These are phyloP conservation scores for Penicillium sp. DNA, from an alignment of 2,329 filamentous ascomycete species.

Conservation along the genomic window DNA sequence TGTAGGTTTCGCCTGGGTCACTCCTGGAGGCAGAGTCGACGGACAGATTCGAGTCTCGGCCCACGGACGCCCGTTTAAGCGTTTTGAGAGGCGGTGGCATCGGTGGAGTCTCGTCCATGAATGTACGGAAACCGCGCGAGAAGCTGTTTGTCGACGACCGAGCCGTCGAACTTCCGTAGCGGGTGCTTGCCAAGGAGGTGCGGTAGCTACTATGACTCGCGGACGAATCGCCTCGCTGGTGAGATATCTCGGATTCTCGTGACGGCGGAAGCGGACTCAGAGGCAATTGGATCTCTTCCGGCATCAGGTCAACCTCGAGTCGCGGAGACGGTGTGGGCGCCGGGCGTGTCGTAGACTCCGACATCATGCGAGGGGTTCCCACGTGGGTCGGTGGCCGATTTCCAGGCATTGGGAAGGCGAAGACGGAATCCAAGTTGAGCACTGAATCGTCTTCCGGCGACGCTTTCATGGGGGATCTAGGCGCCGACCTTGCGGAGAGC, in stretches of 20 bases:
- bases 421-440: conserved; percentile 51
- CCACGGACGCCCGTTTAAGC: conserved; percentile 18
- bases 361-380: conserved; percentile 22
- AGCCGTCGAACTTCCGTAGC: conserved; percentile 37
- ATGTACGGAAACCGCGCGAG: conserved; percentile 27
- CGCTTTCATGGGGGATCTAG: conserved; percentile 43
- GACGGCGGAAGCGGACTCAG: conserved; percentile 20
- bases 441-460: conserved; percentile 45
- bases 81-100: conserved; percentile 29
- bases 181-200: conserved; percentile 41
- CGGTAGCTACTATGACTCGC: conserved; percentile 42
- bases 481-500: conserved; percentile 52
- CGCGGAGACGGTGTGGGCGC: conserved; percentile 20
- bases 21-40: conserved; percentile 21
- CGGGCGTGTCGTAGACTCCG: conserved; percentile 20
- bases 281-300: conserved; percentile 22
- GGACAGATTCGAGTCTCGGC: conserved; percentile 26
- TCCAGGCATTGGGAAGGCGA: conserved; percentile 52
- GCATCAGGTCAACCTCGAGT: conserved; percentile 9
- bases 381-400: conserved; percentile 25
- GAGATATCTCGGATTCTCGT: conserved; percentile 9
- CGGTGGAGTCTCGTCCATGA: conserved; percentile 34
- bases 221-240: conserved; percentile 25
- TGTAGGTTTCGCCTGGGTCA: conserved; percentile 23
- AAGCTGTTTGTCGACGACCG: conserved; percentile 36